Conservation (phyloP, 1,284 basidiomycete genomes). For the Cryptococcus sp. region DNA sequence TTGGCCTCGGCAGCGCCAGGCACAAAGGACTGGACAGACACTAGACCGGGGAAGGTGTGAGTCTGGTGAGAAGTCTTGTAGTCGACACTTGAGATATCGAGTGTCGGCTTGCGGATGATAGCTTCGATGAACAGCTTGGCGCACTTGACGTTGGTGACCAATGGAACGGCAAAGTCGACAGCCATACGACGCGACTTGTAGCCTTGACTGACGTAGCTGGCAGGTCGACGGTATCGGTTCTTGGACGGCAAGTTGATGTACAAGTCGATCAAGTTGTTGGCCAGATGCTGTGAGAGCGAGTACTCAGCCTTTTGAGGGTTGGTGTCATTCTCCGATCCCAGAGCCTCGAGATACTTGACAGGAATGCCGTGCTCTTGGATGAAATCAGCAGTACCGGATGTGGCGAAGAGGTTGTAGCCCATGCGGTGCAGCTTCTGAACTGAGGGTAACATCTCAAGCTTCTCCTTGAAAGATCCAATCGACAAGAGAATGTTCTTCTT, state of each 20-base stretch:
- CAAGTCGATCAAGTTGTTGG: slow-evolving; percentile 95
- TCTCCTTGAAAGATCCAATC: slow-evolving; percentile 91
- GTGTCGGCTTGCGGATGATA: slow-evolving; percentile 77
- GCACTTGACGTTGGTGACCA: slow-evolving; percentile 99
- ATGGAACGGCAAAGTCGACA: slow-evolving; percentile 96
- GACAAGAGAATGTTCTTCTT: slow-evolving; percentile 59
- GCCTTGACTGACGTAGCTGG: slow-evolving; percentile 95
- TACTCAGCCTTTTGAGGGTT: slow-evolving; percentile 91
- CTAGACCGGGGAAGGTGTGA: slow-evolving; percentile 86
- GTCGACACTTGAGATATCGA: slow-evolving; percentile 88
- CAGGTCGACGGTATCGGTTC: slow-evolving; percentile 96
- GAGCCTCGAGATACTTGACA: slow-evolving; percentile 81
- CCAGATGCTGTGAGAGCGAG: slow-evolving; percentile 89
- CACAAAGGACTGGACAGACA: slow-evolving; percentile 88
- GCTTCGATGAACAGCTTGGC: slow-evolving; percentile 97
- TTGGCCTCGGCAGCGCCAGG: slow-evolving; percentile 64
- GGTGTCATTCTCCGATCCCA: slow-evolving; percentile 67
- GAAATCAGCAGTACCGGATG: slow-evolving; percentile 95
- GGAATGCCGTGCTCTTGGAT: slow-evolving; percentile 67
- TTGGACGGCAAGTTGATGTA: slow-evolving; percentile 99
- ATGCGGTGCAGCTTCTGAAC: slow-evolving; percentile 95
- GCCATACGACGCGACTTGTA: slow-evolving; percentile 97
- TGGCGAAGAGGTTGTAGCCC: slow-evolving; percentile 96
- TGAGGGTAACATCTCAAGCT: slow-evolving; percentile 91
- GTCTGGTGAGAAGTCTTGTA: slow-evolving; percentile 93